Percentiles rank a stretch among this genome's conserved stretches.
Conservation (phyloP, 2,329 filamentous ascomycete species). For the Cadophora luteo-olivacea region DNA sequence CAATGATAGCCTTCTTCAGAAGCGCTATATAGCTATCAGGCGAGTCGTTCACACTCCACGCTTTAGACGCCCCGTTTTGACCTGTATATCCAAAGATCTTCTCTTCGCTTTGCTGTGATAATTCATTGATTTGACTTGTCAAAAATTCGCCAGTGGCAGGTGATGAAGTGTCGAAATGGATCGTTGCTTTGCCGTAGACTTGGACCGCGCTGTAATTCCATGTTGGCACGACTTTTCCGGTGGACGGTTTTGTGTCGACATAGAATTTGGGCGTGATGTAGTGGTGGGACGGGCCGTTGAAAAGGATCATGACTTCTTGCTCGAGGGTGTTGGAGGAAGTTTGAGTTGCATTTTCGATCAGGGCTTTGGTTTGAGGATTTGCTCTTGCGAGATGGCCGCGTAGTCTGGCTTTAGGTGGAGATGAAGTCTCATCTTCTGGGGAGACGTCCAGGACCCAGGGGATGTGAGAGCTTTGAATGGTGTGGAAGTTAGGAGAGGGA, state of each 20-base stretch:
- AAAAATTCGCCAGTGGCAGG: conserved; percentile 56
- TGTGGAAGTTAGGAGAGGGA: conserved; percentile 52
- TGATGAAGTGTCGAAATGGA: conserved; percentile 58
- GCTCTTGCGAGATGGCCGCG: conserved; percentile 67
- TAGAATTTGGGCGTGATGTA: conserved; percentile 76
- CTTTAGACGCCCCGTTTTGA: conserved; percentile 43
- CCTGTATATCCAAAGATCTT: conserved; percentile 62
- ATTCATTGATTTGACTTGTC: conserved; percentile 56
- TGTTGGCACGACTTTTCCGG: conserved; percentile 72
- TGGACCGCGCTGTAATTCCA: conserved; percentile 75
- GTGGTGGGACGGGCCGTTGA: conserved; percentile 63
- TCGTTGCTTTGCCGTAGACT: conserved; percentile 62
- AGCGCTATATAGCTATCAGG: conserved; percentile 61
- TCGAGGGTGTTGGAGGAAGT: conserved; percentile 43
- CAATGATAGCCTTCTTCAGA: conserved; percentile 64
- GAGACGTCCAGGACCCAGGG: conserved; percentile 62
- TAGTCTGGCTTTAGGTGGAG: conserved; percentile 44
- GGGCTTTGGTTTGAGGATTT: conserved; percentile 68
- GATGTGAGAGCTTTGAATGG: conserved; percentile 65
- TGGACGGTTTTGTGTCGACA: conserved; percentile 66
- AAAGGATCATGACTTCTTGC: conserved; percentile 67
- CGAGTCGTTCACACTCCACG: conserved; percentile 66
- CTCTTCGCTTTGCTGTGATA: conserved; percentile 58
- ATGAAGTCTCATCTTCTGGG: conserved; percentile 45
- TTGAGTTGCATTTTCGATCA: conserved; percentile 55